Evolutionary conservation across 768 basidiomycete genomes (phyloP), one percentile per base, ranked within the genome.

Genomic region (Crepidotus variabilis): DNA sequence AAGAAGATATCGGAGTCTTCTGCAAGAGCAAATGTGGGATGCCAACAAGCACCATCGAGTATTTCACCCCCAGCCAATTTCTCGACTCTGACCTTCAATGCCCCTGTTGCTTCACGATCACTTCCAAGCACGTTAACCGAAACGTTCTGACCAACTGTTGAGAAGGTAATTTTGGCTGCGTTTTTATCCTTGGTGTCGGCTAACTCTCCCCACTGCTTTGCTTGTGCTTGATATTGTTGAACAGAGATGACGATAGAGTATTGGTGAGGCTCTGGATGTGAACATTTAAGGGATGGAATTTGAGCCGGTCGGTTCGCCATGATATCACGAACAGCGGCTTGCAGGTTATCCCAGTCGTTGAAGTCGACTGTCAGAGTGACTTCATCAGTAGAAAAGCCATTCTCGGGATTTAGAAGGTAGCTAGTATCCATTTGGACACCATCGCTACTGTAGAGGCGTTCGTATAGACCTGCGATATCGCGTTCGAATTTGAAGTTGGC

Each of bases 11-110:
- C 43, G 49, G 65, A 72, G 7, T 71, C 73, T 33, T 65, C 60
- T 11, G 61, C 6, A 24, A 33, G 60, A 34, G 48, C 62, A 52
- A 84, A 72, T 0, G 75, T 72, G 33, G 72, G 67, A 64, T 85
- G 83, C 84, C 83, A 86, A 32, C 73, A 75, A 1, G 68, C 66
- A 1, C 66, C 57, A 39, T 69, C 72, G 9, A 85, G 67, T 28
- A 68, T 77, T 36, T 81, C 77, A 2, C 85, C 85, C 13, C 71
- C 72, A 1, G 74, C 77, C 34, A 86, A 62, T 47, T 71, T 77
- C 65, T 86, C 85, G 0, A 82, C 78, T 55, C 83, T 71, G 10
- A 86, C 84, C 68, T 85, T 86, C 56, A 87, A 63, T 2, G 76
- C 72, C 1, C 85, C 85, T 0, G 79, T 73, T 2, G 74, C 74